Evolutionary conservation across 805 yeast species (phyloP), one percentile per base, ranked within the genome.

Genomic region (Deakozyma indianensis): DNA sequence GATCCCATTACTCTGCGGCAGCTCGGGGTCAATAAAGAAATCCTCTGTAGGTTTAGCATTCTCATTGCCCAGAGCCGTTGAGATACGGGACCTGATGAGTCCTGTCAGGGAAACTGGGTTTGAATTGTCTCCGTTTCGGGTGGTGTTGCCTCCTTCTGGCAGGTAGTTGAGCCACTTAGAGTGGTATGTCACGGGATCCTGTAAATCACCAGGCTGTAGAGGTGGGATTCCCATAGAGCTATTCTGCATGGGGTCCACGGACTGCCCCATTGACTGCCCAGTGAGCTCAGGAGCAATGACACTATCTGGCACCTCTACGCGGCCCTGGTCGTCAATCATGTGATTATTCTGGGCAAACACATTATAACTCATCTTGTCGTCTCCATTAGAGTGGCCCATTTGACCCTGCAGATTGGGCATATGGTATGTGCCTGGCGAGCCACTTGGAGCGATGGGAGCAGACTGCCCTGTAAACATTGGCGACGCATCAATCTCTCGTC

Each of bases 381-480:
- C n/a, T n/a, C n/a, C n/a, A n/a, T n/a, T n/a, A n/a, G n/a, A n/a
- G n/a, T n/a, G n/a, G n/a, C n/a, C n/a, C n/a, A n/a, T n/a, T n/a
- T n/a, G n/a, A n/a, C n/a, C n/a, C n/a, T n/a, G n/a, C n/a, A n/a
- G 28, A 25, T 14, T 14, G 14, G 28, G 28, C 28, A 25, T 25
- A 25, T 14, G 28, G 14, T 14, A 14, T 25, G 28, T 7, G 28
- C 28, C 28, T 14, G 7, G 28, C 14, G n/a, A n/a, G n/a, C n/a
- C n/a, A n/a, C n/a, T n/a, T 14, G 28, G 28, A 9, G 38, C 11
- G 9, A 20, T 7, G 38, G 38, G 38, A 14, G 38, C 38, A 14
- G 38, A 32, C 38, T 32, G 20, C 18, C 38, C 38, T 14, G 38
- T 32, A 20, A 32, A 32, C 38, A 32, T 32, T 14, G 38, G 38